Percentiles rank a stretch among this genome's conserved stretches.
These are phyloP conservation scores for Candida ficus DNA, from an alignment of 805 yeast species.

Conservation along the genomic window DNA sequence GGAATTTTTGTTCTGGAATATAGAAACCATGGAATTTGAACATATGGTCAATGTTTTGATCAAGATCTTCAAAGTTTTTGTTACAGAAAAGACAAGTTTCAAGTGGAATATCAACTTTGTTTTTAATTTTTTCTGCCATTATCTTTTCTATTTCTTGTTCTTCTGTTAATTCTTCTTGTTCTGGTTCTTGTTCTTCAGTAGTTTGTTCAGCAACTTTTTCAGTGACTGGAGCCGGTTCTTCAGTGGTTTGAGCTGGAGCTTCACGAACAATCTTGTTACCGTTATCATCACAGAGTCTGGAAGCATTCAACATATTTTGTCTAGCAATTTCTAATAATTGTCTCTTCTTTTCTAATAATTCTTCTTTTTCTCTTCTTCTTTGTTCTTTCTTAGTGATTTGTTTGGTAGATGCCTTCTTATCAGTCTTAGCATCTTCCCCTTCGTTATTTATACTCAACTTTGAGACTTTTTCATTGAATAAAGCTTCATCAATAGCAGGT, in stretches of 20 bases:
- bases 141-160: conserved; percentile 34
- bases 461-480: conserved; percentile 65
- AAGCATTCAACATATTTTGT: conserved; percentile 31
- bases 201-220: conserved; percentile 1
- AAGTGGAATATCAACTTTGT: conserved; percentile 41
- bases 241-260: not conserved
- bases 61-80: conserved; percentile 40
- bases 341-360: conserved; percentile 35
- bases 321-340: conserved; percentile 36
- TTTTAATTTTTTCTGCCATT: conserved; percentile 33
- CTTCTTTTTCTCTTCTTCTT: conserved; percentile 39
- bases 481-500: conserved; percentile 64
- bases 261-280: conserved; percentile 3
- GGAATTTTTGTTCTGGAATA: conserved; percentile 76
- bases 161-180: conserved; percentile 29
- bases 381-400: conserved; percentile 37
- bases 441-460: conserved; percentile 21
- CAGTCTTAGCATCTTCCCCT: conserved; percentile 18
- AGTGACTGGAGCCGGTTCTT: not conserved
- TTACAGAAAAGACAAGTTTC: conserved; percentile 52
- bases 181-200: conserved; percentile 3
- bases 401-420: conserved; percentile 18
- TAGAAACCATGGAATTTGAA: conserved; percentile 73
- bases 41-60: conserved; percentile 68
- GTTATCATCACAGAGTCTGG: conserved; percentile 10